Evolutionary conservation across 2,329 filamentous ascomycete genomes (phyloP).

Genomic region (Tolypocladium nubicola): DNA sequence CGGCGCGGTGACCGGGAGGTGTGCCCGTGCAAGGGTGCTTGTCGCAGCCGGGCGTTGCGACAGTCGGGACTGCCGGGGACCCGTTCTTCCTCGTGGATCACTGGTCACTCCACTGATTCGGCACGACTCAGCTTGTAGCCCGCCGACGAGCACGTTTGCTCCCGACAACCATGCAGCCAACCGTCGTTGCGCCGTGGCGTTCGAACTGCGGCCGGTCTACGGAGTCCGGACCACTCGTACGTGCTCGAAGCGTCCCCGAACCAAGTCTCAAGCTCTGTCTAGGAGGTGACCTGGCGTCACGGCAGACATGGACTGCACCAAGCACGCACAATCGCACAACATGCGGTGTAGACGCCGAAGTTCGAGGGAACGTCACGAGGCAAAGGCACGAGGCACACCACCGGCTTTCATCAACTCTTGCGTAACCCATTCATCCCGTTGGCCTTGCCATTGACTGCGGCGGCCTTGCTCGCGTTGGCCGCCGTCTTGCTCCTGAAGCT

Average conservation of each 20-base stretch:
- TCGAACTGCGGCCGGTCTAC: background rate
- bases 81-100: background rate
- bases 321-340: background rate
- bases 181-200: background rate
- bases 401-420: background rate
- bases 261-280: background rate
- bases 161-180: background rate
- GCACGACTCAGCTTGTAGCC: background rate
- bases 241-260: background rate
- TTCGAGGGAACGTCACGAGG: background rate
- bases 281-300: background rate
- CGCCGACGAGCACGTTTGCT: too few relatives aligned
- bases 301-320: background rate
- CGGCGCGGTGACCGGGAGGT: background rate
- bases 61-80: background rate
- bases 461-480: background rate
- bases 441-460: background rate
- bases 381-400: background rate
- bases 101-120: too few relatives aligned
- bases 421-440: background rate
- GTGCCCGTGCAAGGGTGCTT: background rate
- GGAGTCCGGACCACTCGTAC: too few relatives aligned
- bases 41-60: background rate
- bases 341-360: background rate
- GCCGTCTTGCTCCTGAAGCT: slow-evolving; percentile 31